Evolutionary conservation across 805 yeast genomes (phyloP), one percentile per base, ranked within the genome.

Genomic region (Candida nanaspora): DNA sequence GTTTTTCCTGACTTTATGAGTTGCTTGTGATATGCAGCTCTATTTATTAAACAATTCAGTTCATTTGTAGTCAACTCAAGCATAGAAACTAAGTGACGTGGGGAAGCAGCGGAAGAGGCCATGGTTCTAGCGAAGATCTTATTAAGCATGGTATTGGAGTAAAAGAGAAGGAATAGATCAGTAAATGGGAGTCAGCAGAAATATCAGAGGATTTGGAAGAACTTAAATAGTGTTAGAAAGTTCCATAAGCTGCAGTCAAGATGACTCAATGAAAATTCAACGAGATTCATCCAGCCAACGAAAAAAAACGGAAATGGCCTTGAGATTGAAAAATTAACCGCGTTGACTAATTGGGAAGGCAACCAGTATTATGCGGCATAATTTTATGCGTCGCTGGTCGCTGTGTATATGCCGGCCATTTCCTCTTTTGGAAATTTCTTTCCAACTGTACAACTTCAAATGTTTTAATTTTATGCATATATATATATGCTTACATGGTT

Each of bases 51-150:
- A 7, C 76, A 65, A 26, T 70, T 59, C 45, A 93, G 79, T 62
- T 93, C 98, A 19, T 71, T 63, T 40, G 81, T 74, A 7, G 85
- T 59, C 42, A 93, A 71, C 53, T 88, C 95, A 20, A 84, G 76
- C 52, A 88, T 93, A 22, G 86, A 83, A 19, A 86, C 73, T 56
- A 93, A 70, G 60, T 91, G 97, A 60, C 94, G 77, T 21, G 73
- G 65, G 19, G 44, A 32, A 11, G 40, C 35, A 32, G 35, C 27
- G n/a, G 35, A 21, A 9, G 25, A 23, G 8, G 37, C 9, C 34
- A 31, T 31, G 14, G 22, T 31, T 19, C 34, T 31, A 3, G 11
- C 3, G 11, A 31, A 18, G 7, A 31, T 10, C 19, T 18, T 16
- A 10, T 18, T 18, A 16, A 31, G 9, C 34, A 31, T 31, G 22